These are phyloP conservation scores for Nicotiana otophora DNA, from an alignment of 257 asterid species.

Conservation along the genomic window DNA sequence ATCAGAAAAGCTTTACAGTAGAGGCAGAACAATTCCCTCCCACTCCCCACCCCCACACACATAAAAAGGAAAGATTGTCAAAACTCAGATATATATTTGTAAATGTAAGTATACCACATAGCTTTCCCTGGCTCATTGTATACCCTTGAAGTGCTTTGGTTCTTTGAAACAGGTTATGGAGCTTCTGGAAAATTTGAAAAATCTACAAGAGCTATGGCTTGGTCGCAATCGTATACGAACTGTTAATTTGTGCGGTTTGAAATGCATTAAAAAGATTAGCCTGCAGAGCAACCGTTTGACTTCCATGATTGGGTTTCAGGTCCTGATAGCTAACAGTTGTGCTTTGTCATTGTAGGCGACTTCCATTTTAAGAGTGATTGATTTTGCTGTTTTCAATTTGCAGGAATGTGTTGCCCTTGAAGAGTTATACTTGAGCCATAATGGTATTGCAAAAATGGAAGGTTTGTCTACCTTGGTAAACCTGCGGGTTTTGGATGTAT, in stretches of 20 bases:
- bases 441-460: constrained; percentile 88
- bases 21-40: background rate
- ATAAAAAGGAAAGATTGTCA: background rate
- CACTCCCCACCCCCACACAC: background rate
- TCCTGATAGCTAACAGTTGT: constrained; percentile 8
- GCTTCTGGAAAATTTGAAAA: constrained; percentile 54
- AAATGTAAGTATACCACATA: background rate
- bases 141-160: constrained; percentile 15
- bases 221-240: constrained; percentile 90
- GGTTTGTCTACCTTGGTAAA: constrained; percentile 73
- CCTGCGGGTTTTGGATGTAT: constrained; percentile 83
- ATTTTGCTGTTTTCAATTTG: constrained; percentile 13
- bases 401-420: constrained; percentile 88
- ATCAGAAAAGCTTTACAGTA: background rate
- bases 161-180: constrained; percentile 65
- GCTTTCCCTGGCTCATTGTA: background rate
- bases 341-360: background rate
- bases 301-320: constrained; percentile 84
- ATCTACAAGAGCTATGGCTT: constrained; percentile 93
- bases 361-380: background rate
- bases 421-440: constrained; percentile 95
- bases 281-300: constrained; percentile 94
- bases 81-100: background rate
- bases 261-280: constrained; percentile 87
- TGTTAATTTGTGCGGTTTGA: constrained; percentile 81